phyloP scores from a whole-genome alignment of 2,329 filamentous ascomycete species.

The Epichloe elymi region DNA sequence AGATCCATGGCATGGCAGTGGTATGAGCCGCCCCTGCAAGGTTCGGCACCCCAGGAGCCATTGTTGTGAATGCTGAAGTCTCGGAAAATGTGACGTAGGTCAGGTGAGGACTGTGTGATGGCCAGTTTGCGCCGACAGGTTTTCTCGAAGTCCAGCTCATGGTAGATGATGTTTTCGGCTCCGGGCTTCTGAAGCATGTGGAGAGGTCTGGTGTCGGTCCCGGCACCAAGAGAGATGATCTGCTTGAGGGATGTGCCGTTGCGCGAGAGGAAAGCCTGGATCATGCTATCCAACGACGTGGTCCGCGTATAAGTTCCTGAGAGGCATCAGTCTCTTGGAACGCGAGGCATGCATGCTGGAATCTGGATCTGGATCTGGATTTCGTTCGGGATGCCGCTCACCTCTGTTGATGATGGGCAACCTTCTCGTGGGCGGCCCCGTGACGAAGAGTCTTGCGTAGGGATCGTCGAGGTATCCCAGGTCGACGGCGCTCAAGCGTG shows the following conservation, averaged over 20 bases:
- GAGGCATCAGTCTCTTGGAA: background rate
- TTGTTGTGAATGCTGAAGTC: conserved; percentile 17
- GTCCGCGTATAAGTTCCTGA: conserved; percentile 88
- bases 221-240: conserved; percentile 84
- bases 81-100: conserved; percentile 26
- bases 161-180: conserved; percentile 50
- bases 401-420: conserved; percentile 92
- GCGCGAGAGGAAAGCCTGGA: conserved; percentile 53
- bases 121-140: conserved; percentile 57
- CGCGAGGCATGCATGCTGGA: background rate
- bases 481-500: conserved; percentile 76
- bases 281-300: conserved; percentile 64
- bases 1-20: conserved; percentile 58
- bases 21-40: conserved; percentile 29
- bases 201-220: conserved; percentile 83
- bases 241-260: conserved; percentile 39
- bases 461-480: conserved; percentile 74
- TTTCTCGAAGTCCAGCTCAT: conserved; percentile 79
- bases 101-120: conserved; percentile 33
- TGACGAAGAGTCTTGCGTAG: conserved; percentile 60
- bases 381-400: conserved; percentile 23
- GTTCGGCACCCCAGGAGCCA: conserved; percentile 29
- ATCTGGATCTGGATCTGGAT: background rate
- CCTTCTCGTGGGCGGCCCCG: conserved; percentile 44
- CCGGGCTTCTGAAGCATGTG: conserved; percentile 45